Conservation (phyloP, 2,329 filamentous ascomycete species). For the Talaromyces atroroseus region DNA sequence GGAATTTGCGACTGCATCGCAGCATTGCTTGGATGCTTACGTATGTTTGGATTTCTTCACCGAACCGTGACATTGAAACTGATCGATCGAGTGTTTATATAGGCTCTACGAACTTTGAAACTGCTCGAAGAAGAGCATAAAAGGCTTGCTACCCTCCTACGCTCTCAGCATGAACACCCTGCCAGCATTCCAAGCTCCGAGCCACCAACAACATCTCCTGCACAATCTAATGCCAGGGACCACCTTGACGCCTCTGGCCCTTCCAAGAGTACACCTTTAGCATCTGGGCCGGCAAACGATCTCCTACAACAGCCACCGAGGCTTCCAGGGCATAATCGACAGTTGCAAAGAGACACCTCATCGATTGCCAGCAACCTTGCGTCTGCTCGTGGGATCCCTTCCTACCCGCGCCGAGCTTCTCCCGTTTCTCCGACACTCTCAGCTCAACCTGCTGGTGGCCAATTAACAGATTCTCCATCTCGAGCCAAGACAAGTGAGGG, state of each 20-base stretch:
- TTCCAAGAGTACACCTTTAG: conserved; percentile 21
- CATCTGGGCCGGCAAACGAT: conserved; percentile 19
- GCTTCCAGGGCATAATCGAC: conserved; percentile 36
- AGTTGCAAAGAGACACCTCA: conserved; percentile 63
- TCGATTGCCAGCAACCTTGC: conserved; percentile 87
- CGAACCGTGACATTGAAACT: conserved; percentile 28
- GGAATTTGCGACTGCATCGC: conserved; percentile 80
- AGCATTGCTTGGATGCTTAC: conserved; percentile 59
- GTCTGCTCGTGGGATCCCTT: conserved; percentile 71
- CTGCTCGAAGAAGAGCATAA: conserved; percentile 85
- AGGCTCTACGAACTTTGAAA: conserved; percentile 72
- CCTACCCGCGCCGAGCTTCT: conserved; percentile 52
- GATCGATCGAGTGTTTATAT: neutral
- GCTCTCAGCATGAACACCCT: conserved; percentile 57
- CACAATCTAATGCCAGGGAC: conserved; percentile 17
- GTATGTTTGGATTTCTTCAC: conserved; percentile 27
- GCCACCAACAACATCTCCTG: conserved; percentile 12
- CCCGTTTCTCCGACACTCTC: conserved; percentile 68
- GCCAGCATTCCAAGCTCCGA: conserved; percentile 19
- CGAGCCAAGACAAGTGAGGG: conserved; percentile 28
- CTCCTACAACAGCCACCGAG: conserved; percentile 30
- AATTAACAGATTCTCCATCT: conserved; percentile 55
- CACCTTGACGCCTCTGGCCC: conserved; percentile 15
- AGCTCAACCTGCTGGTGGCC: conserved; percentile 66
- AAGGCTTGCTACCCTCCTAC: conserved; percentile 74